These are phyloP conservation scores for Globisporangium nagaii DNA, from an alignment of 352 stramenopile species.

Conservation along the genomic window DNA sequence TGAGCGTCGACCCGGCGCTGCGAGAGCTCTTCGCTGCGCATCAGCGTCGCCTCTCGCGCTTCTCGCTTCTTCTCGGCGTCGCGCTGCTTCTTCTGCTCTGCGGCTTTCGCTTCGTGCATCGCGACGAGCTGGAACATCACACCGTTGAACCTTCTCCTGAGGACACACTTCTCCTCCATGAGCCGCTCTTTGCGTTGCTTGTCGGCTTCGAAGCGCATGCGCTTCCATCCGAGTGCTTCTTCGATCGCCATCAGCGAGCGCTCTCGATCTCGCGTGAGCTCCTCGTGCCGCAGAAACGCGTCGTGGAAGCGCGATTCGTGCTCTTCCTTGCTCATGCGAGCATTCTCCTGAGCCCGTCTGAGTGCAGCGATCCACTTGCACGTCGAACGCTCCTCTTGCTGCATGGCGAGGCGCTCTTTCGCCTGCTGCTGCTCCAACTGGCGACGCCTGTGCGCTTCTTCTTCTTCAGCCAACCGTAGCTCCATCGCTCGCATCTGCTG, in stretches of 20 bases:
- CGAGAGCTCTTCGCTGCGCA: conserved; percentile 43
- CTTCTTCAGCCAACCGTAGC: neutral
- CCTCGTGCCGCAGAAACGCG: neutral
- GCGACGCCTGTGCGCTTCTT: conserved; percentile 7
- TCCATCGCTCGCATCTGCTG: conserved; percentile 14
- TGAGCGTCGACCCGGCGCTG: conserved; percentile 23
- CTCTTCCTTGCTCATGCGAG: conserved; percentile 6
- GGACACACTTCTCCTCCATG: conserved; percentile 16
- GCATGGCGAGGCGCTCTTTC: conserved; percentile 8
- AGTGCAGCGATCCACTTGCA: neutral
- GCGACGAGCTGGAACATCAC: conserved; percentile 28
- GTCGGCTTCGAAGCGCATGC: conserved; percentile 2
- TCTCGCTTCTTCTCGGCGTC: conserved; percentile 22
- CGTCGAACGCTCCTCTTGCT: conserved; percentile 13
- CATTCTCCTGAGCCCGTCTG: neutral
- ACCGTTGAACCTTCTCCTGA: conserved; percentile 12
- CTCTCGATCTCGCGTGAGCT: neutral
- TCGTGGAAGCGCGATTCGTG: neutral
- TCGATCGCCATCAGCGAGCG: conserved; percentile 1
- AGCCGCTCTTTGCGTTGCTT: neutral
- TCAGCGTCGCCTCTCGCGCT: conserved; percentile 27
- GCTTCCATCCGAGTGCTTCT: conserved; percentile 5
- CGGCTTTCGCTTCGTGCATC: conserved; percentile 2
- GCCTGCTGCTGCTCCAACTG: conserved; percentile 9
- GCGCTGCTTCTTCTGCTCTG: conserved; percentile 12